Conservation (phyloP, 306 rosid species). For the Fragaria vesca region DNA sequence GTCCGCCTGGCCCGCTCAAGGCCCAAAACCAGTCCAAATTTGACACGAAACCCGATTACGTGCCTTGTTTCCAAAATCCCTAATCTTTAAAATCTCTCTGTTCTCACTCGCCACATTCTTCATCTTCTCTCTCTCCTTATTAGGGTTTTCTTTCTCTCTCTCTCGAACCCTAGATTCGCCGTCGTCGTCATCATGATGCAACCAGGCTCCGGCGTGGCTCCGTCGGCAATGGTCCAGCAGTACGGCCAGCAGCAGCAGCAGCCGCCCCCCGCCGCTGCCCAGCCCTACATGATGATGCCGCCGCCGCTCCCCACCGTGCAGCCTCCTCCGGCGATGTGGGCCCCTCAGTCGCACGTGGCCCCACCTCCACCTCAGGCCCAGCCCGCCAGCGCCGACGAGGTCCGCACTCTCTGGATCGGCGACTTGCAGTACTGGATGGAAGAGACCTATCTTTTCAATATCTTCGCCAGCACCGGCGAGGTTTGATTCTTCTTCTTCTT, state of each 20-base stretch:
- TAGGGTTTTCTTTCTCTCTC: conserved; percentile 45
- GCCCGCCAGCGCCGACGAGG: conserved; percentile 58
- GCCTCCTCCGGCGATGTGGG: conserved; percentile 52
- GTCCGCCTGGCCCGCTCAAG: too few species aligned
- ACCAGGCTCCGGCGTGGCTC: conserved; percentile 68
- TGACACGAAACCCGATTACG: conserved; percentile 3
- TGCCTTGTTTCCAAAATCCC: not conserved
- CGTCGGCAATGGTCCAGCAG: conserved; percentile 53
- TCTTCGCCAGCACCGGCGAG: conserved; percentile 82
- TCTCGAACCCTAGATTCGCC: conserved; percentile 19
- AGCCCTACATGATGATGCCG: conserved; percentile 80
- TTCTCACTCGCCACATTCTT: not conserved
- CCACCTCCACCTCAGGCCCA: conserved; percentile 43
- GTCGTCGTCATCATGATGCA: conserved; percentile 63
- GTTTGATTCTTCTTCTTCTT: conserved; percentile 25
- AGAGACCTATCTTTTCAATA: conserved; percentile 59
- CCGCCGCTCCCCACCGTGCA: conserved; percentile 46
- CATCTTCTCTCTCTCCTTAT: conserved; percentile 16
- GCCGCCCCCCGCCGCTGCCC: not conserved
- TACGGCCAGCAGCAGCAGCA: conserved; percentile 50
- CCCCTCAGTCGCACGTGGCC: conserved; percentile 36
- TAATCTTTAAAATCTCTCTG: not conserved
- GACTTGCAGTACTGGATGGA: conserved; percentile 99
- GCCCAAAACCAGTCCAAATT: not conserved
- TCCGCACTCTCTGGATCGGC: conserved; percentile 95